Evolutionary conservation across 805 yeast species (phyloP).

Genomic region (Ogataea nitratoaversa): DNA sequence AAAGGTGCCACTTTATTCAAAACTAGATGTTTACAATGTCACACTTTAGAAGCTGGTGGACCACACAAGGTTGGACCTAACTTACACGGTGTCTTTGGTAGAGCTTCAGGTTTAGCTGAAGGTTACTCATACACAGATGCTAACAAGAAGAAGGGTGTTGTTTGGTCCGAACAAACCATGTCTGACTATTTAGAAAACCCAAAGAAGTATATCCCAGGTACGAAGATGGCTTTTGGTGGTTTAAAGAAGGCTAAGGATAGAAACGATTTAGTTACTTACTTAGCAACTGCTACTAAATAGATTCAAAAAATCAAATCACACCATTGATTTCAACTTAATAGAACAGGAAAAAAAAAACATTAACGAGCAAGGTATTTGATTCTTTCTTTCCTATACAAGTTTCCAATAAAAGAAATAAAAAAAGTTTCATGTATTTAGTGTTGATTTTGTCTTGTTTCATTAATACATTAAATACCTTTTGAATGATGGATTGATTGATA

Average conservation of each 20-base stretch:
- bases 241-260: slow-evolving; percentile 98
- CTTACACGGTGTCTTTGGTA: slow-evolving; percentile 90
- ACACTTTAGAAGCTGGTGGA: slow-evolving; percentile 93
- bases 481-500: no score
- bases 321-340: background rate
- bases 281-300: slow-evolving; percentile 51
- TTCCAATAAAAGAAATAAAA: no score
- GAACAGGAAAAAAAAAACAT: background rate
- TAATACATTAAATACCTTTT: no score
- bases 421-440: background rate
- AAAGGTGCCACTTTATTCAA: slow-evolving; percentile 98
- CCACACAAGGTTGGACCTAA: slow-evolving; percentile 99
- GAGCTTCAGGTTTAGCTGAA: slow-evolving; percentile 85
- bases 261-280: slow-evolving; percentile 91
- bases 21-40: slow-evolving; percentile 99
- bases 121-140: slow-evolving; percentile 98
- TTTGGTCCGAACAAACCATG: slow-evolving; percentile 85
- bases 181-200: slow-evolving; percentile 97
- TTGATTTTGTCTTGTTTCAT: background rate
- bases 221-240: slow-evolving; percentile 99
- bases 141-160: slow-evolving; percentile 91
- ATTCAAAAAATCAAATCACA: no score
- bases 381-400: no score
- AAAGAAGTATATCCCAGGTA: slow-evolving; percentile 99
- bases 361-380: background rate